Conservation (phyloP, 345 rosid genomes). For the Rhodamnia rubescens region DNA sequence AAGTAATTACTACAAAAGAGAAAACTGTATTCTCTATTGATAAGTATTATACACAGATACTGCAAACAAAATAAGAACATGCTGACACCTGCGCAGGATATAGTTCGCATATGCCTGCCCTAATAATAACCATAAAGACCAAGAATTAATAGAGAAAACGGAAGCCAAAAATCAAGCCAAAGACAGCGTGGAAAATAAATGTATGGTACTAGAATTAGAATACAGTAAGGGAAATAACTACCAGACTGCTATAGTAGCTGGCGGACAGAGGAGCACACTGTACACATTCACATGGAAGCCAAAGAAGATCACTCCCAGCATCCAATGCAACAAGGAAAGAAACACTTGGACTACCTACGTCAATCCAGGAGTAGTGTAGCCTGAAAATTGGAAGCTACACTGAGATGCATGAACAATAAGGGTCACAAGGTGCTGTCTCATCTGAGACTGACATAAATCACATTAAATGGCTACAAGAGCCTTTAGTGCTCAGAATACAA, state of each 20-base stretch:
- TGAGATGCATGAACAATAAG: not conserved
- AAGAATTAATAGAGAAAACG: not conserved
- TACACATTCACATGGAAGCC: conserved; percentile 83
- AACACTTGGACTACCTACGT: conserved; percentile 66
- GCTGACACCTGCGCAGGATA: not conserved
- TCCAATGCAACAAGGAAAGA: conserved; percentile 87
- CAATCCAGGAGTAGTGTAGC: conserved; percentile 81
- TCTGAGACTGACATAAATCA: not conserved
- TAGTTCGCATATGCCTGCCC: not conserved
- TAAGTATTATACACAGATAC: not conserved
- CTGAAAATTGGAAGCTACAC: conserved; percentile 10
- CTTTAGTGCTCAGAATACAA: not conserved
- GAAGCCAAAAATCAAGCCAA: not conserved
- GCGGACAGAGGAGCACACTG: conserved; percentile 74
- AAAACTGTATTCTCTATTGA: not conserved
- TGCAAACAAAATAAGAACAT: not conserved
- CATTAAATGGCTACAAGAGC: not conserved
- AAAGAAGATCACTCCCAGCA: conserved; percentile 70
- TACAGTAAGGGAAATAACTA: conserved; percentile 16
- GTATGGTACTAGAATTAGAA: not conserved
- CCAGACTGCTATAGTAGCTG: conserved; percentile 51
- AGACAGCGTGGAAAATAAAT: not conserved
- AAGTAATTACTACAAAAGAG: not conserved
- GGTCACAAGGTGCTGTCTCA: not conserved
- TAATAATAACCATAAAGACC: not conserved